Base-by-base conservation (phyloP, 148 eudicot genomes). In the Diospyros lotus region DNA sequence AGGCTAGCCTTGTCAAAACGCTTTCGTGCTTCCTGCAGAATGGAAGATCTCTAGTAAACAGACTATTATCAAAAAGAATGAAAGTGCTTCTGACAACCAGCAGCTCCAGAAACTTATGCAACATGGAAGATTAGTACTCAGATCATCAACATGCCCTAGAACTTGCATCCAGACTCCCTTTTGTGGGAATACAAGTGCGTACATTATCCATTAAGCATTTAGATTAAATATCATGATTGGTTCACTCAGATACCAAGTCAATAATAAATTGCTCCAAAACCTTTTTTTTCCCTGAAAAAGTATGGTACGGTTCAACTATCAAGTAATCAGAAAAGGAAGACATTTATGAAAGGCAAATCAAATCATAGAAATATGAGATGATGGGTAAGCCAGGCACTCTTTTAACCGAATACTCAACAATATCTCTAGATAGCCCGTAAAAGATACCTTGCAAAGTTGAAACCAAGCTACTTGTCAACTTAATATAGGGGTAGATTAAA, bases 1-100 rank as follows among this genome's bases (percentile, higher is more conserved):
- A 95, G 89, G 81, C 92, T 89, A n/a, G 98, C 94, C 85, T 92
- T 95, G 81, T 95, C 98, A 81, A 95, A 95, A 51, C 96, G 96
- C 77, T 88, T 95, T 52, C 97, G 92, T 65, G 97, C 98, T 83
- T 94, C 98, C 98, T 94, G 91, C 85, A 88, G 62, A 40, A 75
- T 66, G 65, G 59, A 71, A 79, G 58, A 76, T 51, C 62, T 50
- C 80, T 74, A 17, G 17, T 69, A 46, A 81, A 67, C 80, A 11
- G 39, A 78, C 10, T 62, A 69, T 18, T 60, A 63, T 58, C 28
- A 15, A 58, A 66, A 53, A 58, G 41, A 45, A 51, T 13, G 42
- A 65, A 65, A 72, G 40, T 46, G 45, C 45, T 28, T 42, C 51
- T 6, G 39, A 28, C 39, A 42, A 46, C 14, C 17, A 67, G 58